Conservation (phyloP, 108 stramenopile genomes). For the Fragilaria crotonensis region DNA sequence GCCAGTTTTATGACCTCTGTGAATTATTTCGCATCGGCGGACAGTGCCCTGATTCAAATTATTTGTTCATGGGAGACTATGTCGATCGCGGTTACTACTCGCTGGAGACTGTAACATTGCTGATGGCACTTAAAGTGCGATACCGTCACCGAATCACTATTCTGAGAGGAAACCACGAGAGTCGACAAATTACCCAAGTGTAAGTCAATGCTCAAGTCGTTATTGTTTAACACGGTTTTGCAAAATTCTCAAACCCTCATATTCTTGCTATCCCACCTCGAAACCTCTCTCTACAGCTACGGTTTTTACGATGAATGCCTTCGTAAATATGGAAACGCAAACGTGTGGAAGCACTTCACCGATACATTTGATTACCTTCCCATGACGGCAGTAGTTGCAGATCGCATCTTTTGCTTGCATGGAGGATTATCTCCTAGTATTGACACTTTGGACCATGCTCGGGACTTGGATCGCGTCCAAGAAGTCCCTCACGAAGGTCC, state of each 20-base stretch:
- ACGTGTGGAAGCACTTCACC: slow-evolving; percentile 93
- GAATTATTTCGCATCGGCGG: slow-evolving; percentile 75
- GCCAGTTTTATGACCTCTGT: slow-evolving; percentile 90
- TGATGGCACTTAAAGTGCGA: slow-evolving; percentile 83
- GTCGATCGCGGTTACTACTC: slow-evolving; percentile 94
- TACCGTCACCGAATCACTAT: slow-evolving; percentile 82
- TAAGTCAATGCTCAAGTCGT: slow-evolving; percentile 12
- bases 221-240: not conserved
- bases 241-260: not conserved
- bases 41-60: slow-evolving; percentile 70
- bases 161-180: slow-evolving; percentile 94
- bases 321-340: slow-evolving; percentile 97
- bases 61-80: slow-evolving; percentile 92
- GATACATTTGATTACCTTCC: slow-evolving; percentile 96
- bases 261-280: not conserved
- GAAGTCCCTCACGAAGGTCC: slow-evolving; percentile 99
- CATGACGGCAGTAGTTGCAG: slow-evolving; percentile 90
- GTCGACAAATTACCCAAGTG: slow-evolving; percentile 96
- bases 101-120: slow-evolving; percentile 76
- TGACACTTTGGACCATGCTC: slow-evolving; percentile 87
- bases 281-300: slow-evolving; percentile 33
- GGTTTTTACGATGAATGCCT: slow-evolving; percentile 98
- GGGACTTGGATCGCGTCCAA: slow-evolving; percentile 94
- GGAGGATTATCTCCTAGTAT: slow-evolving; percentile 93
- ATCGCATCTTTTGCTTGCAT: slow-evolving; percentile 90